These are phyloP conservation scores for Boletus pseudopeckii DNA, from an alignment of 768 basidiomycete genomes.

Conservation along the genomic window DNA sequence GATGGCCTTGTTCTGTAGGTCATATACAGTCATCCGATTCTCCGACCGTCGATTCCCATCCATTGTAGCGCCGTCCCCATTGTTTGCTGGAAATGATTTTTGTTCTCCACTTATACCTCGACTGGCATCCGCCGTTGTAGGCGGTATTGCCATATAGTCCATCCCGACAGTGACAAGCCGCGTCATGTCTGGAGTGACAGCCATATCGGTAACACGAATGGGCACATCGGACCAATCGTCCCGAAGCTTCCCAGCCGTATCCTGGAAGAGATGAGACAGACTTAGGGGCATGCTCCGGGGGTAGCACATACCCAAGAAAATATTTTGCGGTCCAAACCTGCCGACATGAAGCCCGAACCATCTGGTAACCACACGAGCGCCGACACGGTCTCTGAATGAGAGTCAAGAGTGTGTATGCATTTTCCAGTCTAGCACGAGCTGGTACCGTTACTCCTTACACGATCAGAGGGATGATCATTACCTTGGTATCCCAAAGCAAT, in stretches of 20 bases:
- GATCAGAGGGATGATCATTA: constrained; percentile 31
- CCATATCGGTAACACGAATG: constrained; percentile 84
- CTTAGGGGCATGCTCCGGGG: neutral
- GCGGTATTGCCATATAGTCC: constrained; percentile 36
- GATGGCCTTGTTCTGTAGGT: constrained; percentile 62
- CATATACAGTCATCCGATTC: constrained; percentile 73
- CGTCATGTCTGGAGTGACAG: constrained; percentile 79
- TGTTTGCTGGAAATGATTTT: constrained; percentile 29
- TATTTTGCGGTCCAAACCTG: constrained; percentile 80
- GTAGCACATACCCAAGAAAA: constrained; percentile 68
- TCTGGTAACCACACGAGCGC: constrained; percentile 87
- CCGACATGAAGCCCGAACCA: constrained; percentile 85
- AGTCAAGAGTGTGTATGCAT: constrained; percentile 62
- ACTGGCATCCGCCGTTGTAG: constrained; percentile 11
- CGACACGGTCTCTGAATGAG: constrained; percentile 80
- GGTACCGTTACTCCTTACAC: neutral
- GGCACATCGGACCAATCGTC: constrained; percentile 67
- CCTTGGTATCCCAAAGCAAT: constrained; percentile 89
- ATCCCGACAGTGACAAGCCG: constrained; percentile 85
- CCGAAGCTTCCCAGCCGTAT: constrained; percentile 65
- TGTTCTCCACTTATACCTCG: constrained; percentile 36
- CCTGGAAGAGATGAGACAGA: constrained; percentile 42
- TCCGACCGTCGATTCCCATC: constrained; percentile 40
- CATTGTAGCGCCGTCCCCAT: constrained; percentile 21
- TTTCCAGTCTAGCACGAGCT: constrained; percentile 58